A percentile compares a stretch with the other conserved stretches of the same genome.
These are phyloP conservation scores for Penicillium pulvis DNA, from an alignment of 495 filamentous ascomycete genomes.

Conservation along the genomic window DNA sequence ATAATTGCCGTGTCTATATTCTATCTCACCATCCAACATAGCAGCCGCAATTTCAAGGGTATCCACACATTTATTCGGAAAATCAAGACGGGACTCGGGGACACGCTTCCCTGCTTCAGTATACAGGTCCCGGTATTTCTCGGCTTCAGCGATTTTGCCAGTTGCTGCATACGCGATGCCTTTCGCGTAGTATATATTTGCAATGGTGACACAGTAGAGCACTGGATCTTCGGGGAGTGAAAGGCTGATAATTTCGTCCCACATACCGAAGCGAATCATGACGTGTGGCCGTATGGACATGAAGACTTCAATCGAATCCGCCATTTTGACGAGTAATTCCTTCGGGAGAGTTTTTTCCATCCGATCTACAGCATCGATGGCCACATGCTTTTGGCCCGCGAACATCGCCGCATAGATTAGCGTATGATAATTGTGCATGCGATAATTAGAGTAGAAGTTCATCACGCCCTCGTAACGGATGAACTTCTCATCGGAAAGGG, in stretches of 20 bases:
- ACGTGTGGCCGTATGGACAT: conserved; percentile 61
- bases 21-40: conserved; percentile 69
- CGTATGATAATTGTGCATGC: conserved; percentile 64
- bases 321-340: conserved; percentile 59
- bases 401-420: conserved; percentile 71
- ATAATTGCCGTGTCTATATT: conserved; percentile 59
- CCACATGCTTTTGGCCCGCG: conserved; percentile 54
- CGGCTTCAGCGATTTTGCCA: conserved; percentile 46
- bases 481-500: conserved; percentile 55
- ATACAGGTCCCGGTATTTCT: conserved; percentile 46
- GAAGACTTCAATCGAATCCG: conserved; percentile 66
- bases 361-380: conserved; percentile 50
- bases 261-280: conserved; percentile 64
- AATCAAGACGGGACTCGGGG: conserved; percentile 48
- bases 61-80: conserved; percentile 61
- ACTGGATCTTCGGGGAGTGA: conserved; percentile 49
- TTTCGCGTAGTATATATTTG: conserved; percentile 61
- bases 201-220: conserved; percentile 61
- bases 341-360: conserved; percentile 58
- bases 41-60: conserved; percentile 57
- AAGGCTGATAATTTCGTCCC: conserved; percentile 56
- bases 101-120: conserved; percentile 46
- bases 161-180: conserved; percentile 62
- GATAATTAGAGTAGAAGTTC: conserved; percentile 68
- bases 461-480: conserved; percentile 46